A percentile compares a stretch with the other conserved stretches of the same genome.
Evolutionary conservation across 768 basidiomycete species (phyloP).

Genomic region (Amanita pseudoporphyria): DNA sequence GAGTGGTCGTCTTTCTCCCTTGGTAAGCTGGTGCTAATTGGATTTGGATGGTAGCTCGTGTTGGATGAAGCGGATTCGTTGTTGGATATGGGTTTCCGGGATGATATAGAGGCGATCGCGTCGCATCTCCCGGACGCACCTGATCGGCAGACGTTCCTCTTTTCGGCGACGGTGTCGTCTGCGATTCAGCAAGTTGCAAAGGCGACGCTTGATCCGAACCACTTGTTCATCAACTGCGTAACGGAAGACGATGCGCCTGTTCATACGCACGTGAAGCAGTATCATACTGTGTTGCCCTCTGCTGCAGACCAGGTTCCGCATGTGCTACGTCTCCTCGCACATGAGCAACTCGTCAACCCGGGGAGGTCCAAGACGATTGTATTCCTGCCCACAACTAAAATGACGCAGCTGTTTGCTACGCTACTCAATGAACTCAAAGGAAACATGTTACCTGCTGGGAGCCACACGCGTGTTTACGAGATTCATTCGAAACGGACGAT

Average conservation of each 20-base stretch:
- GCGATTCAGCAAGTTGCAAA: conserved; percentile 65
- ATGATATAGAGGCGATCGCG: conserved; percentile 71
- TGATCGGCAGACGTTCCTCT: conserved; percentile 82
- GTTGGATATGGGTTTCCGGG: conserved; percentile 86
- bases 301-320: conserved; percentile 70
- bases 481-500: conserved; percentile 73
- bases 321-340: conserved; percentile 67
- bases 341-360: conserved; percentile 75
- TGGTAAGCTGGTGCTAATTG: not conserved
- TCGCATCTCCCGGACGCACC: conserved; percentile 51
- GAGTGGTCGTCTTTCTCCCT: conserved; percentile 18
- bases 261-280: conserved; percentile 72
- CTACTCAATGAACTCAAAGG: conserved; percentile 43
- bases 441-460: conserved; percentile 38
- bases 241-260: conserved; percentile 51
- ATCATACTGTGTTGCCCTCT: conserved; percentile 61
- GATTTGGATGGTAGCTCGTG: conserved; percentile 45
- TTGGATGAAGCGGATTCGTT: conserved; percentile 91
- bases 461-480: conserved; percentile 54
- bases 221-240: conserved; percentile 69
- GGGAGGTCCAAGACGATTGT: conserved; percentile 66
- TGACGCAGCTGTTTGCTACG: conserved; percentile 66
- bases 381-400: conserved; percentile 79
- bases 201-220: conserved; percentile 45
- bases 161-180: conserved; percentile 78